These are phyloP conservation scores for Rhododendron kiyosumense DNA, from an alignment of 148 eudicot species.

Conservation along the genomic window DNA sequence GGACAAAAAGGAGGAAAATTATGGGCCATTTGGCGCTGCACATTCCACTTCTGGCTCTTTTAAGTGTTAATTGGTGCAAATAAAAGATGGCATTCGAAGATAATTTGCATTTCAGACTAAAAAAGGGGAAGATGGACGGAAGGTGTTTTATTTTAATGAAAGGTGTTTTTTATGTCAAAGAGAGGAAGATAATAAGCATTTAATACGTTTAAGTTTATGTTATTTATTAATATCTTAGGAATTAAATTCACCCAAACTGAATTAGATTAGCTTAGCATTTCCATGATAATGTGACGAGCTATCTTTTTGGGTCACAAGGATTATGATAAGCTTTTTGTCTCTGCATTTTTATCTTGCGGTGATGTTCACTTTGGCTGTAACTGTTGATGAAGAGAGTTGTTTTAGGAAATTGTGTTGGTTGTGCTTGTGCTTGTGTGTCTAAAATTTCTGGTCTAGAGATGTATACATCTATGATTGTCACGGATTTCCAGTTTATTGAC, in stretches of 20 bases:
- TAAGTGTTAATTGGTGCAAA: background rate
- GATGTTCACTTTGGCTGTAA: background rate
- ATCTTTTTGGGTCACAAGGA: background rate
- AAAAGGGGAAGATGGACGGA: background rate
- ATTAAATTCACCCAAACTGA: background rate
- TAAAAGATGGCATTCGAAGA: background rate
- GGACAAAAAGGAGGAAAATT: background rate
- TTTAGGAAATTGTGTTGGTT: background rate
- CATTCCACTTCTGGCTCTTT: background rate
- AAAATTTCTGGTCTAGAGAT: background rate
- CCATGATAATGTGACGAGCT: background rate
- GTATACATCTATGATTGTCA: background rate
- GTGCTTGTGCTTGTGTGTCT: background rate
- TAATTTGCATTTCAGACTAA: background rate
- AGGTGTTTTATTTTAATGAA: background rate
- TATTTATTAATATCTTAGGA: background rate
- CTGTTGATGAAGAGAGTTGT: background rate
- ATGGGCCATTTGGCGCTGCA: background rate
- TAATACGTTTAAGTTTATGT: background rate
- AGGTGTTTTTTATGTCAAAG: background rate
- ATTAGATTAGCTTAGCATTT: background rate
- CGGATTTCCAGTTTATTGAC: background rate
- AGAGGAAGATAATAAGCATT: background rate
- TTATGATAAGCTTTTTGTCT: background rate
- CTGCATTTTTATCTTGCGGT: background rate